Evolutionary conservation across 768 basidiomycete genomes (phyloP), one percentile per base, ranked within the genome.

Genomic region (Mycena galopus): DNA sequence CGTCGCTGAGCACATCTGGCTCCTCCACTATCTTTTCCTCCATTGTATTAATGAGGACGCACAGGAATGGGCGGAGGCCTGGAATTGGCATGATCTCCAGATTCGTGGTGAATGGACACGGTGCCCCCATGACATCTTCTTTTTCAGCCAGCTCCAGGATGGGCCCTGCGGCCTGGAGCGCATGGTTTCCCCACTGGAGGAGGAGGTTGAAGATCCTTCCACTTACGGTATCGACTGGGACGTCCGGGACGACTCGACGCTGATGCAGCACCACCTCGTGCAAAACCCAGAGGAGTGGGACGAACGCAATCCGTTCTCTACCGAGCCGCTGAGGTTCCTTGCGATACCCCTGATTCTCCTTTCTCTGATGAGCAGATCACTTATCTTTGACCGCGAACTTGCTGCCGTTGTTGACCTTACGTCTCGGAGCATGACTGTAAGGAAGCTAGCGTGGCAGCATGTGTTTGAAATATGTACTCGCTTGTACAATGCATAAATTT

Each of bases 11-110:
- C 84, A 86, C 66, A 82, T 85, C 47, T 87, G 85, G 33, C 33
- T 35, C 33, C 33, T 35, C 84, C 84, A 84, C 53, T 67, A 79
- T 51, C 77, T 86, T 0, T 87, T 87, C 64, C 79, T 86, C 1
- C 11, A 51, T 2, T 23, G 57, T 0, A 76, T 85, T 37, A 82
- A 85, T 62, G 14, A 64, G 4, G 82, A 87, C 60, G 76, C 78
- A 19, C 55, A 53, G 8, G 63, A 72, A 2, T 88, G 82, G 81
- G 77, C 77, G 0, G 71, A 76, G 2, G 55, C 77, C 3, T 86
- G 85, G 85, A 86, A 86, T 58, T 32, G 74, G 6, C 85, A 86
- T 70, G 64, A 53, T 25, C 33, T 39, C 14, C 65, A 42, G 29
- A 61, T 61, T 10, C 60, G 60, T 4, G 58, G 58, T 8, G 50